Conservation (phyloP, 75 land plant species). For the Pinus albicaulis region DNA sequence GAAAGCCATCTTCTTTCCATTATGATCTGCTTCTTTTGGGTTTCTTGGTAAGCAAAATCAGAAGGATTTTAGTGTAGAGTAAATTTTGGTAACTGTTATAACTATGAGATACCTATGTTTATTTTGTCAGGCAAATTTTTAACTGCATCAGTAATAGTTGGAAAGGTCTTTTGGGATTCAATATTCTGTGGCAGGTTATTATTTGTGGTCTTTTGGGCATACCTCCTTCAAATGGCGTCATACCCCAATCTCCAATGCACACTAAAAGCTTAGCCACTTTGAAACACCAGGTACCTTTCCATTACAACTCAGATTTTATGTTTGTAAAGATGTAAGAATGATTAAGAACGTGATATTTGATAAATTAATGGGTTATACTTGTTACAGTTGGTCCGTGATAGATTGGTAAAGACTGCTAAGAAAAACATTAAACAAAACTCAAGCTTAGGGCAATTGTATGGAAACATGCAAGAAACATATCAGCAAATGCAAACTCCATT, state of each 20-base stretch:
- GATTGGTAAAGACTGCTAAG: constrained; percentile 63
- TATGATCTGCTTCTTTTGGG: constrained; percentile 88
- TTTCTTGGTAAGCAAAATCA: constrained; percentile 51
- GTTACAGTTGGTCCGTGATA: constrained; percentile 65
- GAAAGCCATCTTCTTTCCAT: constrained; percentile 80
- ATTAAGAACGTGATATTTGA: background rate
- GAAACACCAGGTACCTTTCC: constrained; percentile 45
- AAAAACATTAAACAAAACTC: constrained; percentile 54
- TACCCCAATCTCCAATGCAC: constrained; percentile 89
- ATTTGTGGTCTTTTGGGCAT: constrained; percentile 73
- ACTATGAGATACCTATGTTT: too few relatives aligned
- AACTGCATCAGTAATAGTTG: too few relatives aligned
- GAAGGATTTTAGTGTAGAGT: too few relatives aligned
- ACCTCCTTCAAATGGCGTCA: constrained; percentile 82
- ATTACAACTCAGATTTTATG: background rate
- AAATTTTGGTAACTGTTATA: too few relatives aligned
- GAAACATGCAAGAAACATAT: constrained; percentile 83
- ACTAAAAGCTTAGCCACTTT: constrained; percentile 69
- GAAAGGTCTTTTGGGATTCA: background rate
- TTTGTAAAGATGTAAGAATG: background rate
- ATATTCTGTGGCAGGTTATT: constrained; percentile 23
- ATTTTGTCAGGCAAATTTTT: too few relatives aligned
- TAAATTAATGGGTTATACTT: background rate
- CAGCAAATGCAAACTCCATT: constrained; percentile 84
- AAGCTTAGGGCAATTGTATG: constrained; percentile 66